Evolutionary conservation across 371 early-diverging fungal genomes (phyloP).

Genomic region (Mortierella sp.): DNA sequence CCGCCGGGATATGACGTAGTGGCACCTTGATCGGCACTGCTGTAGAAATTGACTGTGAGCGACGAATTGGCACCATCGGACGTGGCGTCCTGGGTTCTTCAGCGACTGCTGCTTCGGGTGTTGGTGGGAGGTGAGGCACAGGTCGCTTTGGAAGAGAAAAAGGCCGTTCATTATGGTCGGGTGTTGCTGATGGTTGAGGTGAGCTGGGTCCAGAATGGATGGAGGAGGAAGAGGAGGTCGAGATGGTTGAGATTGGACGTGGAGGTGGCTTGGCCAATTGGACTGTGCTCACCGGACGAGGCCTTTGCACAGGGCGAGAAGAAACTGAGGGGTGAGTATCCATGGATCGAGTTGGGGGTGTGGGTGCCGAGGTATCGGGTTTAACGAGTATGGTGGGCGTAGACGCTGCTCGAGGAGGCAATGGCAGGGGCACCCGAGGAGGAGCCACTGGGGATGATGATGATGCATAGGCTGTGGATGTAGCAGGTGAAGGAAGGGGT

Average conservation of each 20-base stretch:
- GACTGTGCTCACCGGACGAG: constrained; percentile 8
- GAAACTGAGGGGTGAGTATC: neutral
- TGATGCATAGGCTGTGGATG: neutral
- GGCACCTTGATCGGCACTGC: neutral
- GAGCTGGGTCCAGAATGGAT: neutral
- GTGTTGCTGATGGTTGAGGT: neutral
- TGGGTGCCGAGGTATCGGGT: neutral
- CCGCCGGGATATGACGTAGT: neutral
- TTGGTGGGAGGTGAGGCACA: neutral
- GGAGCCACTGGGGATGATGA: neutral
- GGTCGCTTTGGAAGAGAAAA: neutral
- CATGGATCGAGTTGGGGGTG: neutral
- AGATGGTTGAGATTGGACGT: constrained; percentile 9
- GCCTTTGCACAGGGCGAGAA: neutral
- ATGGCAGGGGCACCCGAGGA: neutral
- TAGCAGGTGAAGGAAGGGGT: constrained; percentile 23
- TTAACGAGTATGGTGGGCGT: neutral
- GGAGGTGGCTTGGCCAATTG: neutral
- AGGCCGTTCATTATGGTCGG: neutral
- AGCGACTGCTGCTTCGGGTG: neutral
- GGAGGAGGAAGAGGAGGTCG: neutral
- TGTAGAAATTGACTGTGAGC: neutral
- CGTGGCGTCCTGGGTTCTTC: neutral
- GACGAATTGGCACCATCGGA: neutral
- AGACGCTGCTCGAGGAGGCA: neutral